phyloP scores from a whole-genome alignment of 2,329 filamentous ascomycete genomes.

The Cercospora sesami region DNA sequence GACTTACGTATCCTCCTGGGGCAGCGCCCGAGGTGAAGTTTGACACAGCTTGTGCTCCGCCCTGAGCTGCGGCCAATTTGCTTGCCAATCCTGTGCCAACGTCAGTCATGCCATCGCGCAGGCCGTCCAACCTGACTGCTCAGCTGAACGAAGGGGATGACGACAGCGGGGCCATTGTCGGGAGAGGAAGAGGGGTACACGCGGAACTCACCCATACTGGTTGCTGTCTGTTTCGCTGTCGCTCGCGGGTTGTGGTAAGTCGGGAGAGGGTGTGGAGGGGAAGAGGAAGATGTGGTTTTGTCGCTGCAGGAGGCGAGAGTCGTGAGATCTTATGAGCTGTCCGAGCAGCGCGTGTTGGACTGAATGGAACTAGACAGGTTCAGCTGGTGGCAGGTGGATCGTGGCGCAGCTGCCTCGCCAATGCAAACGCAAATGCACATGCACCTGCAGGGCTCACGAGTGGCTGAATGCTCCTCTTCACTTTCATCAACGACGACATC shows the following conservation, averaged over 20 bases:
- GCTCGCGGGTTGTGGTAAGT: not conserved
- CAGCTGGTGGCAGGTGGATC: not conserved
- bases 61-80: conserved; percentile 50
- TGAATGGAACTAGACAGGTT: not conserved
- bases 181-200: not conserved
- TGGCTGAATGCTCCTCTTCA: not conserved
- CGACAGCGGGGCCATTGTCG: conserved; percentile 5
- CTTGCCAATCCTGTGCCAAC: conserved; percentile 43
- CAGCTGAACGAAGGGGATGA: conserved; percentile 8
- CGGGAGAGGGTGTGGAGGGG: not conserved
- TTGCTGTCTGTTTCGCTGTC: not conserved
- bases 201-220: not conserved
- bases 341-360: not conserved
- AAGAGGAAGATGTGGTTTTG: not conserved
- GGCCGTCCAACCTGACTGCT: not conserved
- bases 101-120: not conserved
- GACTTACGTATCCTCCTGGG: conserved; percentile 56
- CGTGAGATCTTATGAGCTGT: not conserved
- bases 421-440: not conserved
- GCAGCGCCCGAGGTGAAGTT: conserved; percentile 29
- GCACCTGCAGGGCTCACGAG: not conserved
- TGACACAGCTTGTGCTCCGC: conserved; percentile 31
- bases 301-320: not conserved
- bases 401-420: not conserved
- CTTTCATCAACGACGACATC: not conserved